These are phyloP conservation scores for Candida insectalens DNA, from an alignment of 805 yeast genomes.

Conservation along the genomic window DNA sequence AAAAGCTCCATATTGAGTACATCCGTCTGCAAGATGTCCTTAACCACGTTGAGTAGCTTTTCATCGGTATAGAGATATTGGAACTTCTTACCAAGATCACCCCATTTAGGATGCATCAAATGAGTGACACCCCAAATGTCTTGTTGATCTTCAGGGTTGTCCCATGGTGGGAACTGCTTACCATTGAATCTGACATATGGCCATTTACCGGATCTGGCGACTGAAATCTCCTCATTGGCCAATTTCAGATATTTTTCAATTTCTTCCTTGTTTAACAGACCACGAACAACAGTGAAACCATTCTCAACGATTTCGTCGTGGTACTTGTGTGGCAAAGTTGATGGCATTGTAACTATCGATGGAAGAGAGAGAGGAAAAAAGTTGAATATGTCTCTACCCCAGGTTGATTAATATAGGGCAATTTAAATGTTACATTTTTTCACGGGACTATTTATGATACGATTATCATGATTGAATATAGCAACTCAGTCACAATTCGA, in stretches of 20 bases:
- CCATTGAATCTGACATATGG: slow-evolving; percentile 38
- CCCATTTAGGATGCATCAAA: slow-evolving; percentile 36
- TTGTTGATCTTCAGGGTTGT: slow-evolving; percentile 33
- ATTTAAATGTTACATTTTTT: no score
- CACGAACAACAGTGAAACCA: slow-evolving; percentile 29
- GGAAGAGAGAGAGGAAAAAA: no score
- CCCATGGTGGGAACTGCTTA: slow-evolving; percentile 53
- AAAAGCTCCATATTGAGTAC: slow-evolving; percentile 36
- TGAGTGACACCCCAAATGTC: slow-evolving; percentile 46
- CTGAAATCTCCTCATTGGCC: slow-evolving; percentile 27
- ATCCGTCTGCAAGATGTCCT: slow-evolving; percentile 32
- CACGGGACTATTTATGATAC: no score
- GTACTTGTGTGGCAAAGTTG: slow-evolving; percentile 3
- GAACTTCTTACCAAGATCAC: slow-evolving; percentile 26
- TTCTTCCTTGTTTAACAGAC: slow-evolving; percentile 32
- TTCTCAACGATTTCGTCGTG: slow-evolving; percentile 24
- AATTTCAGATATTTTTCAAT: slow-evolving; percentile 26
- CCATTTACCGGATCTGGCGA: slow-evolving; percentile 40
- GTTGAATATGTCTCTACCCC: no score
- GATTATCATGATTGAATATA: no score
- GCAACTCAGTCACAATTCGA: no score
- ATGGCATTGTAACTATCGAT: no score
- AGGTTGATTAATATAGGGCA: no score
- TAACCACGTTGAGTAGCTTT: slow-evolving; percentile 28
- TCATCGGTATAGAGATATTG: slow-evolving; percentile 32